Percentiles rank a stretch among this genome's conserved stretches.
These are phyloP conservation scores for Solanum hybrid DNA, from an alignment of 305 asterid genomes.

Conservation along the genomic window DNA sequence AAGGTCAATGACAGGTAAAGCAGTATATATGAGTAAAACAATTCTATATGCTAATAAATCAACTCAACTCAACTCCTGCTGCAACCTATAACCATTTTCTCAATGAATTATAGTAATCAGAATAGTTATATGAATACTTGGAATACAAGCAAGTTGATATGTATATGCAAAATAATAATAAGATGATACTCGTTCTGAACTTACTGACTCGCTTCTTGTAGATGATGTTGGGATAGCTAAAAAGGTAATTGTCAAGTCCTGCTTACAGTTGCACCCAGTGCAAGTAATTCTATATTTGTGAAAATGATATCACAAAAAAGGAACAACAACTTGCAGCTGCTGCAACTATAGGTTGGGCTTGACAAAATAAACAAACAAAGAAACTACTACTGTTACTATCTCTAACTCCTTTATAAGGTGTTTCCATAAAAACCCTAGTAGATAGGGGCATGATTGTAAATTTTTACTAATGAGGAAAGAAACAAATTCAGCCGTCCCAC, in stretches of 20 bases:
- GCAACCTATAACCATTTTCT: neutral
- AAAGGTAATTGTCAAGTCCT: neutral
- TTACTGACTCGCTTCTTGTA: neutral
- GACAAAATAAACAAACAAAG: neutral
- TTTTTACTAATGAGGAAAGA: neutral
- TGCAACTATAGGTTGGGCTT: slow-evolving; percentile 1
- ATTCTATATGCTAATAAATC: neutral
- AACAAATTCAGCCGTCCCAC: neutral
- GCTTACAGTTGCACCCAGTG: slow-evolving; percentile 1
- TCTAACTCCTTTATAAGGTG: neutral
- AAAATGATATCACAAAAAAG: neutral
- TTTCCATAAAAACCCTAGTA: neutral
- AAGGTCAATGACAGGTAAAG: too few relatives aligned
- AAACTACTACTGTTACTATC: neutral
- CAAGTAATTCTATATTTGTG: neutral
- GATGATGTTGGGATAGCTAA: neutral
- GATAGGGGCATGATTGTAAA: neutral
- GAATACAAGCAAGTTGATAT: neutral
- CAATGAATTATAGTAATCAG: neutral
- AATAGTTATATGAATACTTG: neutral
- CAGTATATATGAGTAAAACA: neutral
- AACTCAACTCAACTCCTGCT: neutral
- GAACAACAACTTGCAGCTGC: neutral
- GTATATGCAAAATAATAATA: neutral
- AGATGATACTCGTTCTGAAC: neutral